A percentile compares a stretch with the other conserved stretches of the same genome.
phyloP scores from a whole-genome alignment of 2,329 filamentous ascomycete genomes.

The Aspergillus hortae region DNA sequence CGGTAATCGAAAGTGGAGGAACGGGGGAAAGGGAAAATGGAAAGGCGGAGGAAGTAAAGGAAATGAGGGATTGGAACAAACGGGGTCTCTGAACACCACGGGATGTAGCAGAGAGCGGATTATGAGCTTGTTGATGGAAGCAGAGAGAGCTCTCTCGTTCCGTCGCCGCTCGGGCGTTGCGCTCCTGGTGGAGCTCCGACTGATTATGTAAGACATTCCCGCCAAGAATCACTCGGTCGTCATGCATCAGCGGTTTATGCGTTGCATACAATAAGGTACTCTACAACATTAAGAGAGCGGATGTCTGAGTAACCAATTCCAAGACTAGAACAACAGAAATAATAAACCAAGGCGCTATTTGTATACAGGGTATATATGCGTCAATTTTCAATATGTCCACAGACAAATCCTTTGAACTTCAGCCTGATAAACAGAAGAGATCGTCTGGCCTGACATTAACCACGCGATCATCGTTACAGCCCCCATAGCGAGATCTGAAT shows the following conservation, averaged over 20 bases:
- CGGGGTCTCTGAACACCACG: constrained; percentile 12
- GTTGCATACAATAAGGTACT: not conserved
- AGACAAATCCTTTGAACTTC: constrained; percentile 1
- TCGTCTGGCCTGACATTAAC: constrained; percentile 47
- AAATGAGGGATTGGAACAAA: constrained; percentile 14
- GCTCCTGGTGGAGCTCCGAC: constrained; percentile 23
- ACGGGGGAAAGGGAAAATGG: constrained; percentile 3
- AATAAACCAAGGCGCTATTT: not conserved
- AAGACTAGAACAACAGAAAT: too few relatives aligned
- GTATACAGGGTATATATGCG: not conserved
- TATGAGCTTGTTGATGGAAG: constrained; percentile 25
- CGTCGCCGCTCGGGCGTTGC: constrained; percentile 22
- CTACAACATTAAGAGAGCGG: too few relatives aligned
- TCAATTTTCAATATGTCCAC: not conserved
- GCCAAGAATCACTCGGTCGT: constrained; percentile 11
- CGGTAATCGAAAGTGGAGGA: constrained; percentile 13
- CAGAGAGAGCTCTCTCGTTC: constrained; percentile 21
- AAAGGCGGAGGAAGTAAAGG: constrained; percentile 5
- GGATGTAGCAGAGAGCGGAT: constrained; percentile 17
- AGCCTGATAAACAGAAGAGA: constrained; percentile 60
- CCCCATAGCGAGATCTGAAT: constrained; percentile 66
- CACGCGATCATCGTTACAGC: constrained; percentile 50
- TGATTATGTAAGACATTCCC: constrained; percentile 20
- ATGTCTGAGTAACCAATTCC: too few relatives aligned
- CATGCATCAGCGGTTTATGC: not conserved